phyloP scores from a whole-genome alignment of 139 green algal genomes.

The Desmodesmus armatus region DNA sequence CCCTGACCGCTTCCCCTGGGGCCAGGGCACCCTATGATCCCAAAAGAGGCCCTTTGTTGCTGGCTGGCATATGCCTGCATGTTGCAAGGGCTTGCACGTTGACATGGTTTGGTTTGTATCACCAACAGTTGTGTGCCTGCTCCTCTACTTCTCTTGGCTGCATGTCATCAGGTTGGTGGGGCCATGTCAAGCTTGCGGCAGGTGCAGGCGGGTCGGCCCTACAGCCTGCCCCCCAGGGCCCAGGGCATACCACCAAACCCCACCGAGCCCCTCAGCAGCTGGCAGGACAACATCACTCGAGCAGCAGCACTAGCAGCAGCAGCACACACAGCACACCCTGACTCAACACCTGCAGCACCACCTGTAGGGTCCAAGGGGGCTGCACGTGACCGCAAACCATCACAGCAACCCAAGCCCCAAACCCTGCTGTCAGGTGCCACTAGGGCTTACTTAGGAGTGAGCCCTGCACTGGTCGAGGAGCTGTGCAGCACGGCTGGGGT shows the following conservation, averaged over 20 bases:
- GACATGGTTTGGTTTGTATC: too few relatives aligned
- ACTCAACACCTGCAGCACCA: not conserved
- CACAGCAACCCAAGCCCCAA: too few relatives aligned
- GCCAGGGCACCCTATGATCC: too few relatives aligned
- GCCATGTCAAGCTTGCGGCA: constrained; percentile 76
- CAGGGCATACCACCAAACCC: constrained; percentile 66
- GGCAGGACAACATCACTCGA: constrained; percentile 54
- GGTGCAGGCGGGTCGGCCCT: constrained; percentile 76
- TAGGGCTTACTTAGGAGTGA: constrained; percentile 77
- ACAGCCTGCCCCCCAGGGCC: constrained; percentile 69
- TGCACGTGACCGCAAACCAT: too few relatives aligned
- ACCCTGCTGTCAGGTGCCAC: constrained; percentile 49
- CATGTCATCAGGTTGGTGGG: constrained; percentile 67
- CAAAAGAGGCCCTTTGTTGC: too few relatives aligned
- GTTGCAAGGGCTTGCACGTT: too few relatives aligned
- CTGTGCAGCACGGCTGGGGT: constrained; percentile 61
- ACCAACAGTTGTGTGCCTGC: too few relatives aligned
- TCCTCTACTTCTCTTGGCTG: not conserved
- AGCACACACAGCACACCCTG: not conserved
- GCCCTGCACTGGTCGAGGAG: constrained; percentile 71
- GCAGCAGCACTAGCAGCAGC: constrained; percentile 58
- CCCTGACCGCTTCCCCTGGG: too few relatives aligned
- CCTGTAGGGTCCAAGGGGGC: too few relatives aligned
- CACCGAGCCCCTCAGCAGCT: constrained; percentile 45
- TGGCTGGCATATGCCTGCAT: too few relatives aligned